Conservation (phyloP, 116 monocot species). For the Zostera marina region DNA sequence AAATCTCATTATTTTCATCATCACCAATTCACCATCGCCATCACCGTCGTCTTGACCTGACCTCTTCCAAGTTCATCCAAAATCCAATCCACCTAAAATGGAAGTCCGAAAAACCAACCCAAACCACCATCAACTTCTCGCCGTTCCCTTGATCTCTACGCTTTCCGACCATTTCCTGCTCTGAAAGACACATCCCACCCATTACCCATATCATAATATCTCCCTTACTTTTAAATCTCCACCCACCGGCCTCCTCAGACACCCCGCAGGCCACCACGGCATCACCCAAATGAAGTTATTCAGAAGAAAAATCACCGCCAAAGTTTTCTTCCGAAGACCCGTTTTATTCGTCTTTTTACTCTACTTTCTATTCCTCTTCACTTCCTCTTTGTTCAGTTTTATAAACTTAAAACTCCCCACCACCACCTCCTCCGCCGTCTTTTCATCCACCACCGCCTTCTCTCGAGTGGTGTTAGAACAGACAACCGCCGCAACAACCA, state of each 20-base stretch:
- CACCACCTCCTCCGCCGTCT: not conserved
- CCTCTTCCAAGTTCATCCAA: too few species aligned
- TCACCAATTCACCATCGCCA: too few species aligned
- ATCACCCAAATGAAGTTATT: slow-evolving; percentile 1
- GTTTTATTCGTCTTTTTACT: not conserved
- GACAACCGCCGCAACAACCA: not conserved
- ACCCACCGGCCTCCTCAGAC: not conserved
- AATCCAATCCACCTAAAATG: too few species aligned
- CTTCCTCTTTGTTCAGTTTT: slow-evolving; percentile 1
- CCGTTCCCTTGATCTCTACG: slow-evolving; percentile 5
- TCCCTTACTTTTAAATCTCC: not conserved
- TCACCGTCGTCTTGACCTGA: too few species aligned
- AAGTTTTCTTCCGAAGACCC: not conserved
- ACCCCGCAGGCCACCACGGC: not conserved
- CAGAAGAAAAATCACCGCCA: not conserved
- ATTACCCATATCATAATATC: not conserved
- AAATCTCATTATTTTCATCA: too few species aligned
- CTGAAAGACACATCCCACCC: slow-evolving; percentile 1
- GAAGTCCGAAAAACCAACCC: too few species aligned
- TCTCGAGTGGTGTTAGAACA: not conserved
- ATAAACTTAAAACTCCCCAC: not conserved
- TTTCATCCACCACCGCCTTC: not conserved
- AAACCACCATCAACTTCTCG: not conserved
- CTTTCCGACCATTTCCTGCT: not conserved
- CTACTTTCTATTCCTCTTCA: slow-evolving; percentile 3